Evolutionary conservation across 1,284 basidiomycete genomes (phyloP).

Genomic region (Trichosporon sp.): DNA sequence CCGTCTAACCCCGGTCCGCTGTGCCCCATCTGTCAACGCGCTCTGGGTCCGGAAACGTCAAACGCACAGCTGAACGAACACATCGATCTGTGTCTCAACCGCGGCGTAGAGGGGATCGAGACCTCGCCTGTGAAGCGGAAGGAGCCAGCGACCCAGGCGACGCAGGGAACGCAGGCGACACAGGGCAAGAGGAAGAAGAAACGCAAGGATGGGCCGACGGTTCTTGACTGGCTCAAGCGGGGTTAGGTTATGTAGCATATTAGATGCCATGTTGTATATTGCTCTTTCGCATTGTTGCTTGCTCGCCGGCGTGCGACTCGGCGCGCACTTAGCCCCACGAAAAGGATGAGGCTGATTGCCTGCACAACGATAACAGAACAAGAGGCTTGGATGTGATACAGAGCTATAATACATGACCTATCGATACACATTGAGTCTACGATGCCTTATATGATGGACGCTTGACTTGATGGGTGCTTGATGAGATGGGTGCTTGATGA

Average conservation of each 20-base stretch:
- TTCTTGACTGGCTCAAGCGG: slow-evolving; percentile 38
- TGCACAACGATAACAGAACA: too few relatives aligned
- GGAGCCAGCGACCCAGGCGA: not conserved
- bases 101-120: slow-evolving; percentile 40
- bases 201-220: slow-evolving; percentile 25
- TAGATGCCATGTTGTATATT: not conserved
- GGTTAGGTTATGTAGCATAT: not conserved
- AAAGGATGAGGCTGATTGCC: too few relatives aligned
- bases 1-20: slow-evolving; percentile 34
- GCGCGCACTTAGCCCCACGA: too few relatives aligned
- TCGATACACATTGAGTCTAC: not conserved
- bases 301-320: too few relatives aligned
- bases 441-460: too few relatives aligned
- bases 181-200: slow-evolving; percentile 18
- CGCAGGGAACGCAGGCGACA: slow-evolving; percentile 16
- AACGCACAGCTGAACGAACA: slow-evolving; percentile 54
- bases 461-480: too few relatives aligned
- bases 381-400: too few relatives aligned
- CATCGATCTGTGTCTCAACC: slow-evolving; percentile 53
- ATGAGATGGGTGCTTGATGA: too few relatives aligned
- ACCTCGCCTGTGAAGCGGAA: slow-evolving; percentile 32
- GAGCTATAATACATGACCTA: not conserved
- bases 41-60: slow-evolving; percentile 40
- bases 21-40: slow-evolving; percentile 51
- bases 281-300: not conserved